Conservation (phyloP, 257 asterid genomes). For the Forsythia suspensa region DNA sequence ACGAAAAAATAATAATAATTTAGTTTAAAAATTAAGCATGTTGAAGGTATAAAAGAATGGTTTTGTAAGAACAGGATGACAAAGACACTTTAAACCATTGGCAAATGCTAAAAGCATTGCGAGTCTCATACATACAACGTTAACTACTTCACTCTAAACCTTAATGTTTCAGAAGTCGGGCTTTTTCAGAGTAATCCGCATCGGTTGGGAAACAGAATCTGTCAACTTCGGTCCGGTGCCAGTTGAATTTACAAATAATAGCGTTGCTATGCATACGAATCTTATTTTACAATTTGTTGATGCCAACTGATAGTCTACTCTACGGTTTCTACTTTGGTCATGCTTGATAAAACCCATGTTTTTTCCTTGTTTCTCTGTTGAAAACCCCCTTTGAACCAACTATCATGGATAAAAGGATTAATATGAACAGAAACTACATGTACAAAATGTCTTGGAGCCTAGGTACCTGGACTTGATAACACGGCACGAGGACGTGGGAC, state of each 20-base stretch:
- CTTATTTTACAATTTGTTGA: not conserved
- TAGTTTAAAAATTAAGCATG: not conserved
- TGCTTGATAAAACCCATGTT: not conserved
- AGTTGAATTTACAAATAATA: not conserved
- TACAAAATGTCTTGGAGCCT: not conserved
- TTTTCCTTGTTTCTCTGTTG: too few relatives aligned
- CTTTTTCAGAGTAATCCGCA: not conserved
- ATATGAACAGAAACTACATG: too few relatives aligned
- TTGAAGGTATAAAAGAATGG: not conserved
- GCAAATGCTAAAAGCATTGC: not conserved
- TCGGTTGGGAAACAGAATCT: not conserved
- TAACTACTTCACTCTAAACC: not conserved
- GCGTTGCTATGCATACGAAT: not conserved
- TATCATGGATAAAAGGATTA: too few relatives aligned
- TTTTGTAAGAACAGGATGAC: not conserved
- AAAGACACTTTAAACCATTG: not conserved
- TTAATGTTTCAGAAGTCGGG: not conserved
- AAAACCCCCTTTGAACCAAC: too few relatives aligned
- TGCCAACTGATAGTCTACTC: not conserved
- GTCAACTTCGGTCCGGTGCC: too few relatives aligned
- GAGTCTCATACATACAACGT: not conserved
- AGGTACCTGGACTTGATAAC: slow-evolving; percentile 85
- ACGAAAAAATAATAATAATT: slow-evolving; percentile 3
- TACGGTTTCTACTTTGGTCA: not conserved
- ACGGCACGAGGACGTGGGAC: slow-evolving; percentile 91